Evolutionary conservation across 2,329 filamentous ascomycete genomes (phyloP), one percentile per base, ranked within the genome.

Genomic region (Sodiomyces alkalinus): DNA sequence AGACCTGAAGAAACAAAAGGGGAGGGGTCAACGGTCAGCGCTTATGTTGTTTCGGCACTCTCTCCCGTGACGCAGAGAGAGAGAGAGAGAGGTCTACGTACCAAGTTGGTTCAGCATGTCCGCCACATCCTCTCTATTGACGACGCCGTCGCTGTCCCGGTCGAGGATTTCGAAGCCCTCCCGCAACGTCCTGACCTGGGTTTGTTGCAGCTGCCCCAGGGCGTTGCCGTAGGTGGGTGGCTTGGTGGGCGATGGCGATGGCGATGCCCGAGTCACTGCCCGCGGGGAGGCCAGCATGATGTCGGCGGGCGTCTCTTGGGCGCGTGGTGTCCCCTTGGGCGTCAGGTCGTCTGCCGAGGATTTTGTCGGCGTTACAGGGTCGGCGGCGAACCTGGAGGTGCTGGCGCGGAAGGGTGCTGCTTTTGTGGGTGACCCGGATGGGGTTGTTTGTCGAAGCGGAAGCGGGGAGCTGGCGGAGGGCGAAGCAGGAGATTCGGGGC

Each of bases 111-210:
- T 72, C 18, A 98, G 67, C 68, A 93, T 92, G 43, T 92, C 81
- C 11, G 73, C 73, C 5, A 98, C 74, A 48, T 92, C 83, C 14
- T 87, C 79, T 33, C 79, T 68, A 39, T 77, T 80, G 35, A 98
- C 76, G 28, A 70, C 61, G 12, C 87, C 86, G 45, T 90, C 83
- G 44, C 83, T 86, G 52, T 90, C 78, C 34, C 82, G 69, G 51
- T 96, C 90, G 26, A 98, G 64, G 33, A 94, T 85, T 51, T 92
- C 82, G 52, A 96, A 98, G 0, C 80, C 83, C 48, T 96, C 87
- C 35, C 90, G 73, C 53, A 98, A 69, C 42, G 82, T 81, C 44
- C 86, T 74, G 19, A 94, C 73, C 42, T 94, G 82, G 3, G 80
- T 64, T 3, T 82, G 74, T 20, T 87, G 80, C 22, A 96, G 56